A percentile compares a stretch with the other conserved stretches of the same genome.
Conservation (phyloP, 306 rosid species). For the Vigna reflexopilosa region DNA sequence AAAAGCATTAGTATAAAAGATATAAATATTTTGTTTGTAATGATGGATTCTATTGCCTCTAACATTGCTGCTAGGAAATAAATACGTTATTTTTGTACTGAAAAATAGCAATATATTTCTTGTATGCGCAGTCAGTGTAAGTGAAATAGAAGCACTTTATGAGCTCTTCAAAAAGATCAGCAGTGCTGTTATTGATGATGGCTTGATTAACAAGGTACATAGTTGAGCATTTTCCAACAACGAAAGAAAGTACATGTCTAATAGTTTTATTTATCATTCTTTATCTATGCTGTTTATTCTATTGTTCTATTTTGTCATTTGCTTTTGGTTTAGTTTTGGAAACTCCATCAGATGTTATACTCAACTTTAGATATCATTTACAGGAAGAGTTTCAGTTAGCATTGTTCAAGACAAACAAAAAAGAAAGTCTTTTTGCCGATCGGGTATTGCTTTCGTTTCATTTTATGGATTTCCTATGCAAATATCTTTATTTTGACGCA, state of each 20-base stretch:
- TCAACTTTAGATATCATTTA: constrained; percentile 39
- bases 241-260: background rate
- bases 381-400: constrained; percentile 99
- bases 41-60: background rate
- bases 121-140: constrained; percentile 83
- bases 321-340: background rate
- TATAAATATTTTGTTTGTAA: constrained; percentile 33
- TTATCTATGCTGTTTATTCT: background rate
- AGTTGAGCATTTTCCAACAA: constrained; percentile 2
- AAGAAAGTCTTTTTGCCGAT: constrained; percentile 96
- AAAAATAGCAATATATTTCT: background rate
- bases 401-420: constrained; percentile 93
- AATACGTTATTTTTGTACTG: constrained; percentile 9
- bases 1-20: background rate
- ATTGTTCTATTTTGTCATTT: constrained; percentile 8
- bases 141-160: constrained; percentile 97
- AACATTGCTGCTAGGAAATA: background rate
- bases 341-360: constrained; percentile 23
- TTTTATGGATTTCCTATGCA: constrained; percentile 10
- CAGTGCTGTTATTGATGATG: constrained; percentile 96
- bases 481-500: constrained; percentile 29
- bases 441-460: constrained; percentile 66
- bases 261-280: constrained; percentile 1
- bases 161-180: constrained; percentile 98
- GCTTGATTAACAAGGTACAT: constrained; percentile 91